A percentile compares a stretch with the other conserved stretches of the same genome.
These are phyloP conservation scores for Apiospora hydei DNA, from an alignment of 2,329 filamentous ascomycete species.

Conservation along the genomic window DNA sequence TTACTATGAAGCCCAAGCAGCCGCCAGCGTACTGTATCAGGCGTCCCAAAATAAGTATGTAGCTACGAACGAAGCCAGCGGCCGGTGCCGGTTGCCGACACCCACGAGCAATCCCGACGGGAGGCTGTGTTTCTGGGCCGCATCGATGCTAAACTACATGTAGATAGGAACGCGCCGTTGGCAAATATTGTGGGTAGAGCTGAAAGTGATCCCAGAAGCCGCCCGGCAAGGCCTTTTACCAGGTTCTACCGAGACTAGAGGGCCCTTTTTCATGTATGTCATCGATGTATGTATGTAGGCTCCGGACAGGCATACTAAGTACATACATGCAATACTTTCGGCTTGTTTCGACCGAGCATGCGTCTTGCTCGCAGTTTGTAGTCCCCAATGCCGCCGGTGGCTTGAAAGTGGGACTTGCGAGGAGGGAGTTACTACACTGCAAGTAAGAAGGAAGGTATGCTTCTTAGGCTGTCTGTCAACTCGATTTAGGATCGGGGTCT, in stretches of 20 bases:
- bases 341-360: neutral
- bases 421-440: neutral
- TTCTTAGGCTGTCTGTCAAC: neutral
- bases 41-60: neutral
- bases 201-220: neutral
- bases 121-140: neutral
- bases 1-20: neutral
- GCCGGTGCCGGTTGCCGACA: neutral
- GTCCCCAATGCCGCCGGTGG: neutral
- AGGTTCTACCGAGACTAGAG: neutral
- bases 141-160: neutral
- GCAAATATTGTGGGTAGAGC: conserved; percentile 8
- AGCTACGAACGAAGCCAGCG: neutral
- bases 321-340: neutral
- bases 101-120: neutral
- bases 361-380: neutral
- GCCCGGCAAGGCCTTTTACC: neutral
- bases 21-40: neutral
- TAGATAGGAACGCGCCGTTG: neutral
- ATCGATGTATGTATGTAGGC: neutral
- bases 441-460: too few relatives aligned
- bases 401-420: neutral
- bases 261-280: neutral
- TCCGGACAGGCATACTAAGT: neutral
- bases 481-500: neutral